phyloP scores from a whole-genome alignment of 345 rosid genomes.

The Tarenaya hassleriana region DNA sequence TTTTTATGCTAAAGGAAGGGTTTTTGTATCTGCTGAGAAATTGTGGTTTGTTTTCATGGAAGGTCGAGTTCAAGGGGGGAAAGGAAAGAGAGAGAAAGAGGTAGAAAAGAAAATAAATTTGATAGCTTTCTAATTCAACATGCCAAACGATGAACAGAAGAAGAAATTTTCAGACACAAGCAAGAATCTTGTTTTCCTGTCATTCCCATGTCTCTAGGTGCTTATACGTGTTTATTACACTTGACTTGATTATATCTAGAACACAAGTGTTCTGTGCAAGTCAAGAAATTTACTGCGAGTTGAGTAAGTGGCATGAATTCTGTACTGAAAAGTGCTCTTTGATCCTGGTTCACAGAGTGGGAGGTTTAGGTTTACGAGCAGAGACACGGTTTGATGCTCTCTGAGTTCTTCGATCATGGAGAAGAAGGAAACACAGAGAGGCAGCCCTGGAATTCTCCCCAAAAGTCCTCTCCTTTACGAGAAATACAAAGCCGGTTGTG shows the following conservation, averaged over 20 bases:
- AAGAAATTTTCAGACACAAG: slow-evolving; percentile 8
- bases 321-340: neutral
- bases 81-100: neutral
- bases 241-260: too few relatives aligned
- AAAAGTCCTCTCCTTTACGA: slow-evolving; percentile 52
- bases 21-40: neutral
- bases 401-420: too few relatives aligned
- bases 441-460: slow-evolving; percentile 41
- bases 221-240: too few relatives aligned
- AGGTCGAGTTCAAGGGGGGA: too few relatives aligned
- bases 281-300: too few relatives aligned
- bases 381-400: too few relatives aligned
- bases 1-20: slow-evolving; percentile 6
- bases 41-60: neutral
- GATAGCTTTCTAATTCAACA: slow-evolving; percentile 9
- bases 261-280: too few relatives aligned
- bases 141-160: neutral
- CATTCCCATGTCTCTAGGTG: slow-evolving; percentile 4
- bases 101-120: slow-evolving; percentile 15
- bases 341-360: neutral
- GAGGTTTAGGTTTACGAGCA: too few relatives aligned
- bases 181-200: neutral
- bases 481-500: slow-evolving; percentile 58
- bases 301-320: too few relatives aligned
- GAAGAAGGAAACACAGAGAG: slow-evolving; percentile 42